Evolutionary conservation across 768 basidiomycete species (phyloP).

Genomic region (Phlebiopsis flavidoalba): DNA sequence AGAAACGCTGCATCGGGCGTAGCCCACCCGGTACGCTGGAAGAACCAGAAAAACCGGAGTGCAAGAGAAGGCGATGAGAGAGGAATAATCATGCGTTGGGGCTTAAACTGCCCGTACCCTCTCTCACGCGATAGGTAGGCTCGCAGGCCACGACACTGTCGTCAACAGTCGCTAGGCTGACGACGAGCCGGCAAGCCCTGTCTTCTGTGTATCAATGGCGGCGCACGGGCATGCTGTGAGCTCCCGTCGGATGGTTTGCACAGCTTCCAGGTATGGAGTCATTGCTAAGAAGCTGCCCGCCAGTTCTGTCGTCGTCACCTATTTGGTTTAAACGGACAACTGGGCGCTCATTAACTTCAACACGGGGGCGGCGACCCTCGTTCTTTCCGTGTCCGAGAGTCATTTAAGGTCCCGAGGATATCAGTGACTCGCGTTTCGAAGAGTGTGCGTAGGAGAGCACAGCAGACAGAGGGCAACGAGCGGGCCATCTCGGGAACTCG

Average conservation of each 20-base stretch:
- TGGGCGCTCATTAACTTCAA: slow-evolving; percentile 38
- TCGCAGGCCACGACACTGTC: slow-evolving; percentile 6
- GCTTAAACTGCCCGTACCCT: too few relatives aligned
- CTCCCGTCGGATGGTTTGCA: not conserved
- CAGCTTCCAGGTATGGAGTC: slow-evolving; percentile 15
- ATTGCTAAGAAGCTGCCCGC: slow-evolving; percentile 7
- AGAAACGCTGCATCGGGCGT: too few relatives aligned
- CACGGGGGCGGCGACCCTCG: too few relatives aligned
- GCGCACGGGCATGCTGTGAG: not conserved
- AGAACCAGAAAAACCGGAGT: too few relatives aligned
- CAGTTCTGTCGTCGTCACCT: slow-evolving; percentile 15
- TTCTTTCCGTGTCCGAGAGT: too few relatives aligned
- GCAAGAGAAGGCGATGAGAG: too few relatives aligned
- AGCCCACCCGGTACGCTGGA: too few relatives aligned
- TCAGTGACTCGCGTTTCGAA: slow-evolving; percentile 23
- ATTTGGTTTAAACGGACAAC: slow-evolving; percentile 37
- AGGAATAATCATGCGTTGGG: too few relatives aligned
- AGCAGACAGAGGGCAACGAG: not conserved
- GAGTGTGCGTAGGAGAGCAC: not conserved
- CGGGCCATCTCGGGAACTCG: slow-evolving; percentile 13
- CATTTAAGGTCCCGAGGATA: slow-evolving; percentile 50
- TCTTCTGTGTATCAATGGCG: slow-evolving; percentile 3
- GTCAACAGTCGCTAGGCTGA: slow-evolving; percentile 4
- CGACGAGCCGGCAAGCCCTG: not conserved
- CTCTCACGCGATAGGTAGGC: too few relatives aligned